A percentile compares a stretch with the other conserved stretches of the same genome.
Evolutionary conservation across 352 stramenopile genomes (phyloP).

Genomic region (Phytopythium boreale): DNA sequence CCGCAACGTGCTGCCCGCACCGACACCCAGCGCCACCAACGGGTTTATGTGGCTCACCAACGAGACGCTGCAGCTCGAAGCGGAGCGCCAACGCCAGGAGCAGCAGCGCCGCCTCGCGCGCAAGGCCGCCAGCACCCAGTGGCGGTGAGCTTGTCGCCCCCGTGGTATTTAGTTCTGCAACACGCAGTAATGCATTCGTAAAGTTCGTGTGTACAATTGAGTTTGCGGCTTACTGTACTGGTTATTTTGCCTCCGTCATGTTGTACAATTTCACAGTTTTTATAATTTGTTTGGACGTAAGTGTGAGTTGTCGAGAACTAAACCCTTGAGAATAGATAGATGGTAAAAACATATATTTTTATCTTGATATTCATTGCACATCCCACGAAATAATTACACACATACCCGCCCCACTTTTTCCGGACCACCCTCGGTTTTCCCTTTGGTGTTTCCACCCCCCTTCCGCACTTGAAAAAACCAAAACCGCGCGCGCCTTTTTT

Average conservation of each 20-base stretch:
- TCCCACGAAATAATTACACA: too few relatives aligned
- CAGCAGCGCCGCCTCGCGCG: conserved; percentile 45
- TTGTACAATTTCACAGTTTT: too few relatives aligned
- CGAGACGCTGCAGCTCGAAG: conserved; percentile 49
- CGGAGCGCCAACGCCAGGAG: conserved; percentile 38
- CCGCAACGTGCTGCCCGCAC: conserved; percentile 28
- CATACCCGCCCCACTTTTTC: background rate
- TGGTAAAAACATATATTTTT: too few relatives aligned
- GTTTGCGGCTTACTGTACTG: background rate
- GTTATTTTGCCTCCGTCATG: too few relatives aligned
- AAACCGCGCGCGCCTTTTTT: background rate
- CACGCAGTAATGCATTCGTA: background rate
- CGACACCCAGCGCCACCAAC: conserved; percentile 49
- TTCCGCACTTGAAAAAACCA: background rate
- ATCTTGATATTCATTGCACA: background rate
- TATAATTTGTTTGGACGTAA: too few relatives aligned
- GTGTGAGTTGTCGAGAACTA: too few relatives aligned
- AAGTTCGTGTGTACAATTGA: background rate
- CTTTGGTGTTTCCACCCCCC: background rate
- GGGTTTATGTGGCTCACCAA: conserved; percentile 77
- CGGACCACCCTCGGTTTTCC: background rate
- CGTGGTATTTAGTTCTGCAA: background rate
- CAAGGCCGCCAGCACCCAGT: conserved; percentile 36
- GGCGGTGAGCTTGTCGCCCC: conserved; percentile 12
- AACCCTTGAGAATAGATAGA: too few relatives aligned